A percentile compares a stretch with the other conserved stretches of the same genome.
Conservation (phyloP, 768 basidiomycete species). For the Cantharellus cinnabarinus region DNA sequence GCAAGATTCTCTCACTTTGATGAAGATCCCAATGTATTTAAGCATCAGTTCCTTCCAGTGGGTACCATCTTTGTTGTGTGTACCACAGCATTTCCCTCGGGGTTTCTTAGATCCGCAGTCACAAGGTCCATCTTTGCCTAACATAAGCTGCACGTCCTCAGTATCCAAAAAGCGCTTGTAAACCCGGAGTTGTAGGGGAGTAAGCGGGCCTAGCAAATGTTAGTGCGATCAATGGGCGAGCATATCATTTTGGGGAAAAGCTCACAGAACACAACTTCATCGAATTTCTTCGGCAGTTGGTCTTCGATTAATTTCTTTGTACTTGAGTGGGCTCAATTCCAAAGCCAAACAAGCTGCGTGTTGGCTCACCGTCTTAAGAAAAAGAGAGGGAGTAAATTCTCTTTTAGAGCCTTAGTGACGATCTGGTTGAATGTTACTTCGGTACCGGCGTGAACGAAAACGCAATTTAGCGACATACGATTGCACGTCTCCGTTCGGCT, state of each 20-base stretch:
- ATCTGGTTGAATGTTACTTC: slow-evolving; percentile 17
- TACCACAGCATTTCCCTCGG: slow-evolving; percentile 38
- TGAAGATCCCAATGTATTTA: slow-evolving; percentile 59
- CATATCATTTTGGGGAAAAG: background rate
- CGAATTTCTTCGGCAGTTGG: slow-evolving; percentile 72
- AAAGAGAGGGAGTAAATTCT: slow-evolving; percentile 56
- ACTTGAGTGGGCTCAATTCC: slow-evolving; percentile 15
- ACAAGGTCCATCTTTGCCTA: slow-evolving; percentile 52
- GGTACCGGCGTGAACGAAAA: background rate
- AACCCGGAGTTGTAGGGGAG: slow-evolving; percentile 41
- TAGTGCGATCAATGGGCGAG: background rate
- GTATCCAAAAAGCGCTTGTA: slow-evolving; percentile 54
- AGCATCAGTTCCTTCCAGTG: slow-evolving; percentile 25
- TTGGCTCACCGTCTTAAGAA: slow-evolving; percentile 51
- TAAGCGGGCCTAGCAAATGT: slow-evolving; percentile 30
- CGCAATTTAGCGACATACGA: slow-evolving; percentile 15
- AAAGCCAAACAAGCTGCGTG: slow-evolving; percentile 2
- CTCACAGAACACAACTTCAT: slow-evolving; percentile 75
- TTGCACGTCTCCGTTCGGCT: slow-evolving; percentile 35
- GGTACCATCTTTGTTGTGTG: slow-evolving; percentile 23
- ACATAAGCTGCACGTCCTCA: slow-evolving; percentile 45
- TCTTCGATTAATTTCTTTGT: slow-evolving; percentile 60
- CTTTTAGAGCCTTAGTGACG: slow-evolving; percentile 40
- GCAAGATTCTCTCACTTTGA: slow-evolving; percentile 19
- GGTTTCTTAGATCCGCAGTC: slow-evolving; percentile 38